Conservation (phyloP, 2,329 filamentous ascomycete species). For the Dactylellina cionopaga region DNA sequence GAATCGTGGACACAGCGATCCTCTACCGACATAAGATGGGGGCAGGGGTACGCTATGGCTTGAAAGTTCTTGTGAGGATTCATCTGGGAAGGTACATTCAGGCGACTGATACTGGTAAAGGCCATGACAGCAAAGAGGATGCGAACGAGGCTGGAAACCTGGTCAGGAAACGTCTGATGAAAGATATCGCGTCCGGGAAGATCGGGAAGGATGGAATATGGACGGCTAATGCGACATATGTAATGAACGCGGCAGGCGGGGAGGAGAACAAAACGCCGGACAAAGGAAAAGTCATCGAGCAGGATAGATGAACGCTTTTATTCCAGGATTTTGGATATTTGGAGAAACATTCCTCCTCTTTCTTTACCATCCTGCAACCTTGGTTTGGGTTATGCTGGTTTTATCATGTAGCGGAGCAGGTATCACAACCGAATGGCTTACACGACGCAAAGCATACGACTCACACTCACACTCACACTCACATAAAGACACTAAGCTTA, state of each 20-base stretch:
- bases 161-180: constrained; percentile 73
- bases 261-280: background rate
- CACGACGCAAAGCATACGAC: too few relatives aligned
- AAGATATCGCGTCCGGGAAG: constrained; percentile 54
- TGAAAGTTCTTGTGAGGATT: constrained; percentile 78
- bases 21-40: constrained; percentile 82
- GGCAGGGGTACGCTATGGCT: constrained; percentile 78
- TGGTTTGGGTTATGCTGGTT: too few relatives aligned
- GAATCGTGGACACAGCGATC: constrained; percentile 83
- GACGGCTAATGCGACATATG: constrained; percentile 3
- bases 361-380: too few relatives aligned
- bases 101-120: constrained; percentile 62
- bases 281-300: background rate
- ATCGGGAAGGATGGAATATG: constrained; percentile 41
- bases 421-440: too few relatives aligned
- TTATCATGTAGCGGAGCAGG: too few relatives aligned
- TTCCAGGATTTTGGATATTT: background rate
- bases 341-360: background rate
- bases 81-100: constrained; percentile 82
- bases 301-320: background rate
- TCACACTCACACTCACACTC: too few relatives aligned
- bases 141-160: constrained; percentile 88
- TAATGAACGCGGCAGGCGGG: background rate
- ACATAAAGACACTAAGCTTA: too few relatives aligned
- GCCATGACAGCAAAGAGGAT: constrained; percentile 94